These are phyloP conservation scores for Spiraea crenata DNA, from an alignment of 331 rosid genomes.

Conservation along the genomic window DNA sequence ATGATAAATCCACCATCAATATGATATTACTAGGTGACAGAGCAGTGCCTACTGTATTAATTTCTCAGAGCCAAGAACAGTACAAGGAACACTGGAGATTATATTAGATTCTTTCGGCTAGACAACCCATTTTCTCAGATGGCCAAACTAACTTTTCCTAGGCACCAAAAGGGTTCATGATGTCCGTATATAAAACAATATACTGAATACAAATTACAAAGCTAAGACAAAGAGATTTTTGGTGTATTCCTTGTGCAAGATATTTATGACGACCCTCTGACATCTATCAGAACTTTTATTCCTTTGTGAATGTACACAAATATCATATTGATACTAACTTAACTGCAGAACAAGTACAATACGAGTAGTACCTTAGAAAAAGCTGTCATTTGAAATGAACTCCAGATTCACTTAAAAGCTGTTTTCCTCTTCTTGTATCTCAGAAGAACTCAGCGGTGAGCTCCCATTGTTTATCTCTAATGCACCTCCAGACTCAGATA, in stretches of 20 bases:
- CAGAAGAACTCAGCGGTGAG: slow-evolving; percentile 32
- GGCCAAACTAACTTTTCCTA: neutral
- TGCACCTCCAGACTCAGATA: slow-evolving; percentile 48
- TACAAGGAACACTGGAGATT: neutral
- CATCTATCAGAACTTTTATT: neutral
- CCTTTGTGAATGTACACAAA: too few relatives aligned
- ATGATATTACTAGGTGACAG: neutral
- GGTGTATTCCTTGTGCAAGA: neutral
- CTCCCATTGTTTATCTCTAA: slow-evolving; percentile 32
- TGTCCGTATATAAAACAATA: neutral
- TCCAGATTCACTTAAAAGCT: neutral
- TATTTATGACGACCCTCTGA: too few relatives aligned
- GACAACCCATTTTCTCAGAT: neutral
- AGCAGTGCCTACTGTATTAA: neutral
- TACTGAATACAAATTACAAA: neutral
- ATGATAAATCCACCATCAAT: neutral
- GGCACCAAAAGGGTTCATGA: neutral
- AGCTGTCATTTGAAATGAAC: slow-evolving; percentile 6
- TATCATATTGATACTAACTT: too few relatives aligned
- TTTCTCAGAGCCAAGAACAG: too few relatives aligned
- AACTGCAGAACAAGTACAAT: neutral
- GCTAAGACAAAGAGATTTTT: slow-evolving; percentile 1
- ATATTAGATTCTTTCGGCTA: neutral
- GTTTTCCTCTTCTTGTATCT: slow-evolving; percentile 51
- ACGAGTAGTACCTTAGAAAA: slow-evolving; percentile 13